phyloP scores from a whole-genome alignment of 225 moss, liverwort and hornwort genomes.

The Climacium dendroides region DNA sequence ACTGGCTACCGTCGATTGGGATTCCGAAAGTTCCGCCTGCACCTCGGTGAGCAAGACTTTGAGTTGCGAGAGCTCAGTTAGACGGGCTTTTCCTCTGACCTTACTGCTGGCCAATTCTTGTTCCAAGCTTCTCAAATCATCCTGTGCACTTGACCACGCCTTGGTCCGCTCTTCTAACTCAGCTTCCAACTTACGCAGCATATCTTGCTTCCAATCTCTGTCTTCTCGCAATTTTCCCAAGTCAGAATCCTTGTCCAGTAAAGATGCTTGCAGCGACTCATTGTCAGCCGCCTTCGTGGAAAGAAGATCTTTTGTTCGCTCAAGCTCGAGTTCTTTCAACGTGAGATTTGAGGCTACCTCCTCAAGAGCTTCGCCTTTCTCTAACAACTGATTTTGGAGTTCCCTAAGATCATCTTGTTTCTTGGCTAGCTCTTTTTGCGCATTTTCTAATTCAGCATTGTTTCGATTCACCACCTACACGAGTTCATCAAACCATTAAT shows the following conservation, averaged over 20 bases:
- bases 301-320: neutral
- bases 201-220: slow-evolving; percentile 5
- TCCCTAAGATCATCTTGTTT: neutral
- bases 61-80: slow-evolving; percentile 18
- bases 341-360: neutral
- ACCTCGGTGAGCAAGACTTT: slow-evolving; percentile 24
- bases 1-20: neutral
- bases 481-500: neutral
- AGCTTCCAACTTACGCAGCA: slow-evolving; percentile 5
- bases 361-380: slow-evolving; percentile 6
- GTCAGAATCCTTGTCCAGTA: neutral
- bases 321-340: slow-evolving; percentile 1
- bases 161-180: neutral
- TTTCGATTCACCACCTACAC: neutral
- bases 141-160: slow-evolving; percentile 10
- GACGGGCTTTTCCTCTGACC: slow-evolving; percentile 13
- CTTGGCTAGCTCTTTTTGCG: neutral
- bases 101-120: slow-evolving; percentile 19
- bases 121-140: slow-evolving; percentile 4
- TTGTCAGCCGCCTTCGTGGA: neutral
- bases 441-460: neutral
- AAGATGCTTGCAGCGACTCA: neutral
- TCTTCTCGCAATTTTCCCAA: neutral
- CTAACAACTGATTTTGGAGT: neutral
- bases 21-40: slow-evolving; percentile 5